Percentiles rank a stretch among this genome's conserved stretches.
These are phyloP conservation scores for Citrus trifoliata DNA, from an alignment of 345 rosid genomes.

Conservation along the genomic window DNA sequence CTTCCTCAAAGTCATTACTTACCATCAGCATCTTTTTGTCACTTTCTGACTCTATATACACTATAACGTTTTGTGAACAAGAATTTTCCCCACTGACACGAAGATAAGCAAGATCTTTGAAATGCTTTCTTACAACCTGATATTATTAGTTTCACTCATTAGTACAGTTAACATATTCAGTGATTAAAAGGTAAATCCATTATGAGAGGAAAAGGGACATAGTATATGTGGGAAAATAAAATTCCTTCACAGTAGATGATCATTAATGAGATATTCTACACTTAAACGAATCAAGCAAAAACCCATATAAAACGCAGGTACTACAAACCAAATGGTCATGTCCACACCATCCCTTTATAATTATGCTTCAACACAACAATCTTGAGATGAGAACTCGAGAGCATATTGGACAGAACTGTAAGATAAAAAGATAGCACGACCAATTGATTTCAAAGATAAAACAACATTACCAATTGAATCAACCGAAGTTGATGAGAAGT, in stretches of 20 bases:
- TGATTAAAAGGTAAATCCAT: not conserved
- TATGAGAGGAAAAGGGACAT: not conserved
- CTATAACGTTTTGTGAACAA: constrained; percentile 43
- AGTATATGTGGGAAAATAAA: not conserved
- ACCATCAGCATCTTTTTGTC: constrained; percentile 72
- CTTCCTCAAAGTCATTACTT: constrained; percentile 23
- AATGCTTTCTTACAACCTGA: constrained; percentile 67
- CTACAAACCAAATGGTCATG: not conserved
- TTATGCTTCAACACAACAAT: not conserved
- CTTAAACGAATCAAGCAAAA: not conserved
- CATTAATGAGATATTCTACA: not conserved
- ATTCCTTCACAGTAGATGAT: not conserved
- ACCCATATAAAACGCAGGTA: not conserved
- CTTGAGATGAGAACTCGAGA: not conserved
- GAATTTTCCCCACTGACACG: constrained; percentile 35
- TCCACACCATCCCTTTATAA: not conserved
- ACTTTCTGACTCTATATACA: constrained; percentile 59
- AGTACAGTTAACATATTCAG: not conserved
- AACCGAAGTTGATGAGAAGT: constrained; percentile 79
- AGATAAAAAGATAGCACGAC: not conserved
- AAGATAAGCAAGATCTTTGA: constrained; percentile 66
- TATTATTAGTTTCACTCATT: constrained; percentile 1
- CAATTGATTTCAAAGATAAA: constrained; percentile 2
- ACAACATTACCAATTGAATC: constrained; percentile 54
- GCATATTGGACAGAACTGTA: not conserved